These are phyloP conservation scores for Mycena vitilis DNA, from an alignment of 768 basidiomycete genomes.

Conservation along the genomic window DNA sequence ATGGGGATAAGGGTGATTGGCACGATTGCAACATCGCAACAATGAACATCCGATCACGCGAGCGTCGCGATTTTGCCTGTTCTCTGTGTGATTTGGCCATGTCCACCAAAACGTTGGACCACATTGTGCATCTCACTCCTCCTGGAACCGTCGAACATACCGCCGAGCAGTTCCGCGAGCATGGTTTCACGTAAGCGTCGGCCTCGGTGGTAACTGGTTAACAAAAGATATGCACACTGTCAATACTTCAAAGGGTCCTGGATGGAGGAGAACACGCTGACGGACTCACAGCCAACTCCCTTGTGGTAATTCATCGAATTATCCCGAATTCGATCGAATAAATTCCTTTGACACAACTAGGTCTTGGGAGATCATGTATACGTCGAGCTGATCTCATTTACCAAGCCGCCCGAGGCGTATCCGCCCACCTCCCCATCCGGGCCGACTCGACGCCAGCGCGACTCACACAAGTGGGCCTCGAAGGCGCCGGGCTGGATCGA, in stretches of 20 bases:
- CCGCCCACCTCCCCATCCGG: constrained; percentile 59
- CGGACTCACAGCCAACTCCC: constrained; percentile 72
- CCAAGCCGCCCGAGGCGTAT: constrained; percentile 63
- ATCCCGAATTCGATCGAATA: neutral
- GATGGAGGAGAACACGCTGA: constrained; percentile 74
- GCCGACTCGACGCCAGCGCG: constrained; percentile 50
- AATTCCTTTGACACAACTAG: constrained; percentile 42
- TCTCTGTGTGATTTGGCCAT: constrained; percentile 20
- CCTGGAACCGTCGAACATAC: constrained; percentile 65
- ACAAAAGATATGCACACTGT: neutral
- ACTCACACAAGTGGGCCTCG: constrained; percentile 63
- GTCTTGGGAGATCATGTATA: constrained; percentile 69
- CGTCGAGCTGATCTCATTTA: constrained; percentile 78
- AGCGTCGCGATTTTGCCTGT: too few relatives aligned
- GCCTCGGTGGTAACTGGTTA: too few relatives aligned
- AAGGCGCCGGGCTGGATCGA: constrained; percentile 76
- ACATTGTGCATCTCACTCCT: constrained; percentile 79
- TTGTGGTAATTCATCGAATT: constrained; percentile 58
- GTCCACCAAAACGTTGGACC: constrained; percentile 66
- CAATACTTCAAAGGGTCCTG: constrained; percentile 61
- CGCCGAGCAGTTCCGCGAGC: constrained; percentile 62
- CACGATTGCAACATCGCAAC: too few relatives aligned
- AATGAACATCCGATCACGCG: too few relatives aligned
- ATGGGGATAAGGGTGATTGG: too few relatives aligned
- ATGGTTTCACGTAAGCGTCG: constrained; percentile 72